These are phyloP conservation scores for Jaapia argillacea DNA, from an alignment of 768 basidiomycete genomes.

Conservation along the genomic window DNA sequence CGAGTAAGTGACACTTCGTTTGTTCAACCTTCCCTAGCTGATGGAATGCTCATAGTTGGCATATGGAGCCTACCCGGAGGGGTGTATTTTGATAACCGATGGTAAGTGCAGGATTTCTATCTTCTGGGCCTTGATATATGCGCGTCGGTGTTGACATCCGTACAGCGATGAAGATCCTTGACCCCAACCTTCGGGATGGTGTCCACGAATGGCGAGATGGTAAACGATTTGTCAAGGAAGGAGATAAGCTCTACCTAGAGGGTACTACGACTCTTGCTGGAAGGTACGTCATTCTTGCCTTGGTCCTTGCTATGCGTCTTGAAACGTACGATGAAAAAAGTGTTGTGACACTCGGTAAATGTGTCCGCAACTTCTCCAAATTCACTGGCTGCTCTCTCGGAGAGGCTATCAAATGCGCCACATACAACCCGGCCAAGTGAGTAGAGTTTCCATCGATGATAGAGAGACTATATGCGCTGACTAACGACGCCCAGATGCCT, in stretches of 20 bases:
- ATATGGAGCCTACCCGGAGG: slow-evolving; percentile 73
- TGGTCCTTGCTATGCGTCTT: slow-evolving; percentile 1
- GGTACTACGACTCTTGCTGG: slow-evolving; percentile 86
- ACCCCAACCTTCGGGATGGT: slow-evolving; percentile 77
- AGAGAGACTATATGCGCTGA: no score
- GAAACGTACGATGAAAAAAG: no score
- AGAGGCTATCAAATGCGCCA: slow-evolving; percentile 80
- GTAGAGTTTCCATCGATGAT: no score
- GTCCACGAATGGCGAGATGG: slow-evolving; percentile 85
- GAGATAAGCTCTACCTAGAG: slow-evolving; percentile 70
- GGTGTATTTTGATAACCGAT: slow-evolving; percentile 85
- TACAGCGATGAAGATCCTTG: slow-evolving; percentile 76
- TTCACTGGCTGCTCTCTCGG: slow-evolving; percentile 81
- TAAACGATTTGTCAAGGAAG: slow-evolving; percentile 70
- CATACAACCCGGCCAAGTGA: slow-evolving; percentile 74
- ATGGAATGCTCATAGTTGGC: slow-evolving; percentile 45
- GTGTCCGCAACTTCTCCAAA: slow-evolving; percentile 73
- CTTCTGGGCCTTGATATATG: not conserved
- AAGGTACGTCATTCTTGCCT: slow-evolving; percentile 36
- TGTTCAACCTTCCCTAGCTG: not conserved
- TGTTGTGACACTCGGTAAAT: slow-evolving; percentile 76
- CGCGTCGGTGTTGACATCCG: not conserved
- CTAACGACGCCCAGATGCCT: slow-evolving; percentile 42
- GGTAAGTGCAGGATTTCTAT: slow-evolving; percentile 40
- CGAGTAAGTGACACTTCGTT: slow-evolving; percentile 37